Base-by-base conservation (phyloP, 2,329 filamentous ascomycete species). In the Dryadomyces sulphureus region DNA sequence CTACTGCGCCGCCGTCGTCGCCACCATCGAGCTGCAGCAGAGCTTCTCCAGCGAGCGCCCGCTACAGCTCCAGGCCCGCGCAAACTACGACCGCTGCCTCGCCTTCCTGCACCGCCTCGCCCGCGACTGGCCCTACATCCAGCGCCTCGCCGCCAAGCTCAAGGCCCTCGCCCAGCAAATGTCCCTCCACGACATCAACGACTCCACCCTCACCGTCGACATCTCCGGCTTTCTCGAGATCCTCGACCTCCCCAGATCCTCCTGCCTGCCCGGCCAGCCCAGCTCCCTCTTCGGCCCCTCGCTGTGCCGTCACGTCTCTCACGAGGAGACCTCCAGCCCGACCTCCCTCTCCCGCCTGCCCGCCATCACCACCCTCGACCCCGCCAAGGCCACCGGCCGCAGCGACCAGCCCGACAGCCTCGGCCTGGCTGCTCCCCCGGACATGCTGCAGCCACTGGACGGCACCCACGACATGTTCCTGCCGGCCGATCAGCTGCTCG, bases 21-120 rank as follows among this genome's bases (percentile, higher is more conserved):
- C 45, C 40, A 42, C 45, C 11, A 46, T 46, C 4, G 45, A 46
- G 45, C 34, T 46, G 45, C 45, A 46, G 34, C 39, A 46, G 20
- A 46, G 45, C 40, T 43, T 42, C 14, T 27, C 39, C 22, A 22
- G 32, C 24, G 38, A 49, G 14, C 24, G n/a, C 14, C 34, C 32
- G 6, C 32, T 20, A 11, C 36, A 19, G 12, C 27, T 41, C 7
- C 25, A 17, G 14, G 38, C 25, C 27, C 44, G 44, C 5, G 19
- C 19, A 25, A 41, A 41, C 19, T 45, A 45, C 38, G 44, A 45
- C 19, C 44, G n/a, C 27, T 45, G 44, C n/a, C 36, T 34, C 16
- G 44, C 19, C 7, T 45, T 45, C n/a, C 7, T 45, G 38, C 44
- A 38, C 12, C 35, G 6, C 14, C 38, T 45, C 1, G 16, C 16